Evolutionary conservation across 2,329 filamentous ascomycete species (phyloP).

Genomic region (Cordyceps pruinosa): DNA sequence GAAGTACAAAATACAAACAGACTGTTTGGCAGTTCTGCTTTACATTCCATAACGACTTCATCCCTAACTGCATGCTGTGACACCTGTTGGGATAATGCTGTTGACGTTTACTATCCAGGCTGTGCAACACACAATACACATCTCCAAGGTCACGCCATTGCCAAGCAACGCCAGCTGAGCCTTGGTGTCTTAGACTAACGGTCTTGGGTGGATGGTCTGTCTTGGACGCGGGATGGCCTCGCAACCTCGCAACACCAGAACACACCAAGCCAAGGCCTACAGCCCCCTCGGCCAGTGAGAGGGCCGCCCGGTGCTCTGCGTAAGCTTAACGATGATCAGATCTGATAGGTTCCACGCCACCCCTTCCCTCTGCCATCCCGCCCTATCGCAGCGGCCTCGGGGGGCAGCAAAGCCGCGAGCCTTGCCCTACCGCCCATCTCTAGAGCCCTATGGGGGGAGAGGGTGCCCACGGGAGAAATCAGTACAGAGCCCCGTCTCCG

Average conservation of each 20-base stretch:
- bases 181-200: too few relatives aligned
- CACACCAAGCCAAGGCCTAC: too few relatives aligned
- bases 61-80: too few relatives aligned
- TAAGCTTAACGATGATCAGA: background rate
- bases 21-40: background rate
- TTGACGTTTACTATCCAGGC: background rate
- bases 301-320: background rate
- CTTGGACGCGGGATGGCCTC: too few relatives aligned
- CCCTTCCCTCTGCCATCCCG: background rate
- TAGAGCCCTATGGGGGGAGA: too few relatives aligned
- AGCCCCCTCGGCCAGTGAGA: too few relatives aligned
- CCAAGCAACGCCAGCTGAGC: background rate
- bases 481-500: too few relatives aligned
- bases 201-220: slow-evolving; percentile 11
- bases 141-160: slow-evolving; percentile 2
- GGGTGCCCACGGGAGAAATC: too few relatives aligned
- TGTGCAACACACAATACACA: background rate
- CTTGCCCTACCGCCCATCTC: too few relatives aligned
- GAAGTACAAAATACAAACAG: background rate
- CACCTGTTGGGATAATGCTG: background rate
- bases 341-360: background rate
- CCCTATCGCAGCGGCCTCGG: background rate
- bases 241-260: too few relatives aligned
- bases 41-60: background rate
- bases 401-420: background rate